These are phyloP conservation scores for barrel medic (Medicago truncatula) DNA, from an alignment of 306 rosid species.

Conservation along the genomic window MtrunA17r5.0-ANR NC_053048.1:6985501-6986000, in stretches of 20 bases:
- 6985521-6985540: too few relatives aligned
- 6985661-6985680: constrained; percentile 39
- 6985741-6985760: constrained; percentile 36
- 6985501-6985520: too few relatives aligned
- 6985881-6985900: constrained; percentile 36
- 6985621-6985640: neutral
- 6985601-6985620: neutral
- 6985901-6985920: constrained; percentile 45
- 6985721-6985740: constrained; percentile 35
- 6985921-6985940: constrained; percentile 36
- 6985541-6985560: too few relatives aligned
- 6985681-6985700: constrained; percentile 43
- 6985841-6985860: constrained; percentile 58
- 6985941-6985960: constrained; percentile 42
- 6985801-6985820: constrained; percentile 20
- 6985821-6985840: constrained; percentile 38
- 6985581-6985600: neutral
- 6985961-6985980: constrained; percentile 55
- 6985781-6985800: neutral
- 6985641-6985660: constrained; percentile 34
- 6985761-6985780: constrained; percentile 25
- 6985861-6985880: constrained; percentile 39
- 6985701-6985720: constrained; percentile 38
- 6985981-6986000: constrained; percentile 58
- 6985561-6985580: too few relatives aligned